These are phyloP conservation scores for Cokeromyces recurvatus DNA, from an alignment of 371 early-diverging fungal genomes.

Conservation along the genomic window DNA sequence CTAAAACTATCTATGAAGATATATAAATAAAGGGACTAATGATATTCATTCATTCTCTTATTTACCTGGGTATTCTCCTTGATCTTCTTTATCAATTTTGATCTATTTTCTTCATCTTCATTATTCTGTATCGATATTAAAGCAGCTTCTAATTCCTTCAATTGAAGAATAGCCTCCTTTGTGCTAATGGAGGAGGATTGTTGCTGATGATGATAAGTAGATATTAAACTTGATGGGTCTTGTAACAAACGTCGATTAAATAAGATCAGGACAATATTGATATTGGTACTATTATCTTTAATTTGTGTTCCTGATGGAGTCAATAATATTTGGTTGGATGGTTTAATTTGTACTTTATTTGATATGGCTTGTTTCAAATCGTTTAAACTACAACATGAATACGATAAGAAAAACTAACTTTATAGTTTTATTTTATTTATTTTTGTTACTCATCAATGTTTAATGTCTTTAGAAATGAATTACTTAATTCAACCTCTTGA, in stretches of 20 bases:
- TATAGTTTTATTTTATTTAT: no score
- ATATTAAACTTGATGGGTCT: not conserved
- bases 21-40: not conserved
- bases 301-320: slow-evolving; percentile 8
- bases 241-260: slow-evolving; percentile 20
- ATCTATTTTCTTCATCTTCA: not conserved
- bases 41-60: no score
- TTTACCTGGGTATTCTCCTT: not conserved
- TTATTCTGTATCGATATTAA: not conserved
- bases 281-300: slow-evolving; percentile 1
- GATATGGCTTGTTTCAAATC: slow-evolving; percentile 3
- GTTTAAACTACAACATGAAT: not conserved
- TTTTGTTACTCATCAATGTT: not conserved
- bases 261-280: slow-evolving; percentile 1
- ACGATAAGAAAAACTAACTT: not conserved
- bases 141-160: no score
- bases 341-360: not conserved
- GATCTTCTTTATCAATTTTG: not conserved
- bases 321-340: slow-evolving; percentile 11
- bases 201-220: no score
- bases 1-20: not conserved
- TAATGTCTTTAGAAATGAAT: not conserved
- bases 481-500: slow-evolving; percentile 2
- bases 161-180: no score
- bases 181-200: no score